phyloP scores from a whole-genome alignment of 257 asterid genomes.

The Linderniella brevidens region DNA sequence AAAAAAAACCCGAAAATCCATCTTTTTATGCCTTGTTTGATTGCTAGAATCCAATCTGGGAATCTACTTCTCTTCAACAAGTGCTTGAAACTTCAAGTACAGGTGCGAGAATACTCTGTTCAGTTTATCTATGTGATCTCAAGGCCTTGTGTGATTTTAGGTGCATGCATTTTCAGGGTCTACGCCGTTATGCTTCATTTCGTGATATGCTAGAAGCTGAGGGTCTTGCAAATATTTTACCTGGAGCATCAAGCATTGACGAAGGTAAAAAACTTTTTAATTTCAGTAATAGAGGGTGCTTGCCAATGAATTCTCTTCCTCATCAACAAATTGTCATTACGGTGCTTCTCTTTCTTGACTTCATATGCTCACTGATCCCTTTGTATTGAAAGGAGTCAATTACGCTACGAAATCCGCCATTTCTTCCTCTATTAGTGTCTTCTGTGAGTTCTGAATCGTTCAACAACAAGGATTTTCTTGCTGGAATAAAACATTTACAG shows the following conservation, averaged over 20 bases:
- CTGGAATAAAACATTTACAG: too few species aligned
- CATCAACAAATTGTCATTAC: neutral
- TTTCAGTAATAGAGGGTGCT: neutral
- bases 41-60: conserved; percentile 42
- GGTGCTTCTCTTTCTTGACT: too few species aligned
- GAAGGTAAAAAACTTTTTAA: conserved; percentile 30
- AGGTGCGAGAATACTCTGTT: conserved; percentile 33
- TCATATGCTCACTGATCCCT: too few species aligned
- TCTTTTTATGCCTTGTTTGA: too few species aligned
- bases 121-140: conserved; percentile 9
- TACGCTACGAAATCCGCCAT: too few species aligned
- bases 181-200: conserved; percentile 54
- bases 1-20: too few species aligned
- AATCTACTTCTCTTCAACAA: conserved; percentile 47
- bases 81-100: conserved; percentile 61
- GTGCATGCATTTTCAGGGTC: conserved; percentile 30
- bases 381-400: too few species aligned
- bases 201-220: conserved; percentile 66
- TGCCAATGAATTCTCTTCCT: conserved; percentile 1
- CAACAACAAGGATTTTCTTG: too few species aligned
- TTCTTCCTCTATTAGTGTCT: too few species aligned
- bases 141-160: conserved; percentile 6
- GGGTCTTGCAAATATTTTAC: conserved; percentile 53
- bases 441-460: too few species aligned
- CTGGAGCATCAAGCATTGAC: conserved; percentile 48